These are phyloP conservation scores for Pseudogymnoascus sp. DNA, from an alignment of 2,329 filamentous ascomycete species.

Conservation along the genomic window DNA sequence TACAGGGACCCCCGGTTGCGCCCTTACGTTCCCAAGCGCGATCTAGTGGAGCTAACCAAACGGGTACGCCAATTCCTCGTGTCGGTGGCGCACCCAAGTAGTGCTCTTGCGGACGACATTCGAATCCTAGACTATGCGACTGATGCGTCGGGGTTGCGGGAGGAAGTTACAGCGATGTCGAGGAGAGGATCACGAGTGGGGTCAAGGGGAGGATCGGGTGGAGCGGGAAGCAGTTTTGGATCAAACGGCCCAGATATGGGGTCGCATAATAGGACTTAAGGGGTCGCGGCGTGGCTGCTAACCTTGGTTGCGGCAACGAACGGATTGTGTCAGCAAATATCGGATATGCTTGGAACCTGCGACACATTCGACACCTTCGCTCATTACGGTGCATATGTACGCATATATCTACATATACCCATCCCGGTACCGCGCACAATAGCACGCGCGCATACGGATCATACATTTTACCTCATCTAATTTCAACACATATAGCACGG, in stretches of 20 bases:
- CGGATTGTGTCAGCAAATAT: background rate
- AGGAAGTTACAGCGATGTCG: background rate
- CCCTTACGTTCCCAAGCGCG: slow-evolving; percentile 48
- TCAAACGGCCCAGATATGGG: background rate
- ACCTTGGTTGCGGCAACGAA: background rate
- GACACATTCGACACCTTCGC: background rate
- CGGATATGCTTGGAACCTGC: background rate
- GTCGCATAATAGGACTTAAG: background rate
- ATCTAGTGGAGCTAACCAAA: slow-evolving; percentile 55
- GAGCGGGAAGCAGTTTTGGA: background rate
- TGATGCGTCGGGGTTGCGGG: slow-evolving; percentile 14
- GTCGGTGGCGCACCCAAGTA: slow-evolving; percentile 64
- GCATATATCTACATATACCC: background rate
- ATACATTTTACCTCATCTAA: background rate
- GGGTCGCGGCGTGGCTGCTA: background rate
- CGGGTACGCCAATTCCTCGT: slow-evolving; percentile 73
- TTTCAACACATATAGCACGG: background rate
- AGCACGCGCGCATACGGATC: background rate
- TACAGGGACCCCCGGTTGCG: slow-evolving; percentile 60
- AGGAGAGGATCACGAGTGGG: background rate
- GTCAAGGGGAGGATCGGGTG: background rate
- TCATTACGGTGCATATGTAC: background rate
- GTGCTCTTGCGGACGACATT: slow-evolving; percentile 67
- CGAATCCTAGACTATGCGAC: slow-evolving; percentile 54
- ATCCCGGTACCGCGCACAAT: background rate